These are phyloP conservation scores for Daldinia sp. DNA, from an alignment of 2,329 filamentous ascomycete species.

Conservation along the genomic window DNA sequence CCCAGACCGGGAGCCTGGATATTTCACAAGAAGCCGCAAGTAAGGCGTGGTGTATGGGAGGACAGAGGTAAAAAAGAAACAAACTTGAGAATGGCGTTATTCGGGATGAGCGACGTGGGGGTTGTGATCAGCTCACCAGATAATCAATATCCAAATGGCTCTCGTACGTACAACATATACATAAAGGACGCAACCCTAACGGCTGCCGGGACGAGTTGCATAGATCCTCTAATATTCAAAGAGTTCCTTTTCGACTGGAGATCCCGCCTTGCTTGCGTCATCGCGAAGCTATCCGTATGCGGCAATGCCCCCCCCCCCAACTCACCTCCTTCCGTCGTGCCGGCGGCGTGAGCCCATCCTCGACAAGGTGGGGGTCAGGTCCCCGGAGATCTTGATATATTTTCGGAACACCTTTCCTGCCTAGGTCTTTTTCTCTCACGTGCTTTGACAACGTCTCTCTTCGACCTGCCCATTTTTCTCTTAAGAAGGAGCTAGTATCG, in stretches of 20 bases:
- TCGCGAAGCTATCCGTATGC: slow-evolving; percentile 33
- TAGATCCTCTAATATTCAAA: slow-evolving; percentile 20
- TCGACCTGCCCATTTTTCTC: not conserved
- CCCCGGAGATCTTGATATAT: slow-evolving; percentile 16
- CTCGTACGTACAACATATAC: slow-evolving; percentile 10
- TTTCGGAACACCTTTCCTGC: slow-evolving; percentile 37
- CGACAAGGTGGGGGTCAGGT: slow-evolving; percentile 40
- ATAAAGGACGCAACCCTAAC: slow-evolving; percentile 26
- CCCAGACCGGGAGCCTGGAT: slow-evolving; percentile 37
- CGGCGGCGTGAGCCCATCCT: slow-evolving; percentile 32
- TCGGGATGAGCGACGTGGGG: slow-evolving; percentile 24
- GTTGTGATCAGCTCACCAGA: slow-evolving; percentile 5
- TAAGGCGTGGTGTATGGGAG: not conserved
- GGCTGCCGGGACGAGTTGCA: slow-evolving; percentile 28
- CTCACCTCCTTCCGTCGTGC: slow-evolving; percentile 33
- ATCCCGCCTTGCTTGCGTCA: slow-evolving; percentile 34
- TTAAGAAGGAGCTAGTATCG: not conserved
- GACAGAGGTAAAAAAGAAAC: not conserved
- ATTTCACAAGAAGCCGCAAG: slow-evolving; percentile 17
- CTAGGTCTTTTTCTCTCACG: not conserved
- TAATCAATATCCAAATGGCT: slow-evolving; percentile 29
- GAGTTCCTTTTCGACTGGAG: slow-evolving; percentile 18
- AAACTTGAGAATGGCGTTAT: slow-evolving; percentile 27
- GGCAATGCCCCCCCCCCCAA: slow-evolving; percentile 32
- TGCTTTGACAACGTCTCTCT: slow-evolving; percentile 7